phyloP scores from a whole-genome alignment of 2,329 filamentous ascomycete genomes.

The Metarhizium robertsii region DNA sequence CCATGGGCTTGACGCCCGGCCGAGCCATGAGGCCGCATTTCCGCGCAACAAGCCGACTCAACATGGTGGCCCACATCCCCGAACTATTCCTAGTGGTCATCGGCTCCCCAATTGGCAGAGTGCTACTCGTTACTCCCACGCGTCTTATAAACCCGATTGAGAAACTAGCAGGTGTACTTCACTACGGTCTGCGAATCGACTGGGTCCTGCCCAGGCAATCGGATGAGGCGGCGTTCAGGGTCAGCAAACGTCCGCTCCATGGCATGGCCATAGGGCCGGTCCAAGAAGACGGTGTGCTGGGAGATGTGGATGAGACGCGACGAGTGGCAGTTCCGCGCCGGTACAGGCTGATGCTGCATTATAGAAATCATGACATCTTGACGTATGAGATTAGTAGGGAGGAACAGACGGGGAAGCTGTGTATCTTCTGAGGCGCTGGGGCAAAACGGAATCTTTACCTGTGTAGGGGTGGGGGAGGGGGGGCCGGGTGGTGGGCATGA shows the following conservation, averaged over 20 bases:
- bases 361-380: slow-evolving; percentile 58
- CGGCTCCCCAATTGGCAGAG: slow-evolving; percentile 57
- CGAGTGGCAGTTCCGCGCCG: slow-evolving; percentile 28
- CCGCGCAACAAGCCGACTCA: slow-evolving; percentile 33
- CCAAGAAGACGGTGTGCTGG: slow-evolving; percentile 31
- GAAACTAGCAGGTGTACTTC: slow-evolving; percentile 12
- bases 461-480: too few relatives aligned
- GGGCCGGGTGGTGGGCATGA: too few relatives aligned
- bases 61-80: slow-evolving; percentile 55
- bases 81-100: slow-evolving; percentile 61
- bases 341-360: slow-evolving; percentile 64
- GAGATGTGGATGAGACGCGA: slow-evolving; percentile 12
- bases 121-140: slow-evolving; percentile 51
- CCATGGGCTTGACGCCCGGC: slow-evolving; percentile 15
- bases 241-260: slow-evolving; percentile 44
- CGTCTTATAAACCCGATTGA: slow-evolving; percentile 18
- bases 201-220: slow-evolving; percentile 36
- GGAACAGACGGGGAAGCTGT: slow-evolving; percentile 24
- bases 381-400: slow-evolving; percentile 55
- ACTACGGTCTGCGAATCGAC: slow-evolving; percentile 44
- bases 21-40: slow-evolving; percentile 17
- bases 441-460: not conserved
- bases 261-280: slow-evolving; percentile 61
- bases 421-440: slow-evolving; percentile 21
- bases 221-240: slow-evolving; percentile 35